Percentiles rank a stretch among this genome's conserved stretches.
Conservation (phyloP, 2,329 filamentous ascomycete species). For the Clarireedia sp. region DNA sequence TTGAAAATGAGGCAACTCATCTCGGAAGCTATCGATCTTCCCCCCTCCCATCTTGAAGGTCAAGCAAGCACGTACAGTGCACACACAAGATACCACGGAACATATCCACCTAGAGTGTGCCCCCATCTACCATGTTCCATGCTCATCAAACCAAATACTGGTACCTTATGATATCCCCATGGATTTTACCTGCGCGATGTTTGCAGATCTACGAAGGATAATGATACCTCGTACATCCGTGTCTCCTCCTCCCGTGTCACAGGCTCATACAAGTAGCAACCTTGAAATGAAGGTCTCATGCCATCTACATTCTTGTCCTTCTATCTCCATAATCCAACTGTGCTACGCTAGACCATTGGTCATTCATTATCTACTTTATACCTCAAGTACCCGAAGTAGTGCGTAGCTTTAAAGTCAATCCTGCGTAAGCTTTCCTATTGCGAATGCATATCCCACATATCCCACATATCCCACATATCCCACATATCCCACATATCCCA, state of each 20-base stretch:
- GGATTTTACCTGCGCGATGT: not conserved
- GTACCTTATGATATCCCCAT: not conserved
- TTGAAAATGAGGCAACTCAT: too few species aligned
- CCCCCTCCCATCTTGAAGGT: too few species aligned
- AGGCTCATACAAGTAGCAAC: not conserved
- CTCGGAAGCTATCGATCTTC: too few species aligned
- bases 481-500: too few species aligned
- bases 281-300: not conserved
- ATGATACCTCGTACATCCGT: too few species aligned
- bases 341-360: not conserved
- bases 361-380: not conserved
- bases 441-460: not conserved
- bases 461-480: too few species aligned
- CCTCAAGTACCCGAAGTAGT: not conserved
- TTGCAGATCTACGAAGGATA: too few species aligned
- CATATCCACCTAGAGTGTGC: not conserved
- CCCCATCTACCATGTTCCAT: not conserved
- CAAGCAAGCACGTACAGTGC: not conserved
- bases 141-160: constrained; percentile 3
- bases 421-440: not conserved
- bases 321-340: not conserved
- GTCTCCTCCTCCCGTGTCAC: not conserved
- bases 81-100: not conserved
- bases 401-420: not conserved
- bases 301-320: not conserved